Base-by-base conservation (phyloP, 352 stramenopile species). In the Globisporangium cylindrosporum region DNA sequence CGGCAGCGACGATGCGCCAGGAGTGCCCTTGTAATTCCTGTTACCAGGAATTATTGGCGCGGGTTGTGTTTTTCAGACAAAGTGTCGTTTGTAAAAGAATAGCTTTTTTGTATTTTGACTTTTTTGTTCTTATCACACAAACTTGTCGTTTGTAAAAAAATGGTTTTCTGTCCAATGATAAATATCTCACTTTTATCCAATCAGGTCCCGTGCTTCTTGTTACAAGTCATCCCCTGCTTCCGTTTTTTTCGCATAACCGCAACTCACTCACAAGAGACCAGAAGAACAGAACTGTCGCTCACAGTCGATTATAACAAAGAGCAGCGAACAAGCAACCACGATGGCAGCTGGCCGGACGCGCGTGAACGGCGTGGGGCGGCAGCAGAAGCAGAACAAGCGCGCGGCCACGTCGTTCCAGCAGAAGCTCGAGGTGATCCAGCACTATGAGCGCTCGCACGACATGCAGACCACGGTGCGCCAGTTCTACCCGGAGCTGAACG, bases 301-400 rank as follows among this genome's bases (percentile, higher is more conserved):
- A 20, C 56, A 66, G 53, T 43, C 38, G 43, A 20, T 20, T 59
- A 59, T 32, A 49, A 49, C 61, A 66, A 46, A 27, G n/a, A 64
- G 41, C 36, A 41, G 9, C 36, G 14, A 38, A 9, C 32, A 32
- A 32, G 27, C n/a, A 64, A 32, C 59, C 10, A 43, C 9, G 24
- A 61, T 60, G 49, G 34, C 22, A 29, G 51, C 51, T 1, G 62
- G 62, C 10, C n/a, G 62, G 2, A 34, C 55, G 22, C 62, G 62
- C 51, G 34, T 67, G 32, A 54, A 67, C 20, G 63, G 63, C 63
- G 20, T 22, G 3, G 63, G 63, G 20, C 54, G 63, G 38, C 63
- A 57, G 36, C 34, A 68, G 54, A 68, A 68, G 63, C 63, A 68
- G 63, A 29, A 63, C 63, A 68, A 68, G 63, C 63, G 63, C 54